A percentile compares a stretch with the other conserved stretches of the same genome.
Conservation (phyloP, 768 basidiomycete species). For the Nidularia pulvinata region DNA sequence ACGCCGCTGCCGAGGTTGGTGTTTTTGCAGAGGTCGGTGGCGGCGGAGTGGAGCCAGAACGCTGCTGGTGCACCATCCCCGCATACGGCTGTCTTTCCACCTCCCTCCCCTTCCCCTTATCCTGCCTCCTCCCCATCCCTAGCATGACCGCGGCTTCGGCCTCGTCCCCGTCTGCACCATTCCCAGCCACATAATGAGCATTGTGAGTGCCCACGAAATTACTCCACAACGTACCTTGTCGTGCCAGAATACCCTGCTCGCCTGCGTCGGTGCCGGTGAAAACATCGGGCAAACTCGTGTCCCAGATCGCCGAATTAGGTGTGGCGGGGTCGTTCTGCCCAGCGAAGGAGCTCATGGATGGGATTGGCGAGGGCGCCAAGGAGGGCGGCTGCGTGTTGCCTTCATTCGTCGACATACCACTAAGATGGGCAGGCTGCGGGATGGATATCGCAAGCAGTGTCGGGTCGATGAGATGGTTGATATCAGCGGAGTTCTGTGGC, state of each 20-base stretch:
- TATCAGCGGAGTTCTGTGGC: background rate
- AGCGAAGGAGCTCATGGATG: conserved; percentile 27
- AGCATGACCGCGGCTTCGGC: no score
- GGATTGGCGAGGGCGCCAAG: conserved; percentile 23
- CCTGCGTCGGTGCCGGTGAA: conserved; percentile 6
- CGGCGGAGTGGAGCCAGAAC: no score
- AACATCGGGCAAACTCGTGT: conserved; percentile 29
- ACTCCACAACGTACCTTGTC: conserved; percentile 21
- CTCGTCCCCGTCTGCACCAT: no score
- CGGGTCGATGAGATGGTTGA: conserved; percentile 26
- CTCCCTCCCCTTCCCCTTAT: no score
- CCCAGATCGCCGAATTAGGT: conserved; percentile 33
- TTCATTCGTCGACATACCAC: background rate
- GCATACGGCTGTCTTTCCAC: no score
- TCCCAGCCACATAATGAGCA: no score
- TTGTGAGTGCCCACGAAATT: no score
- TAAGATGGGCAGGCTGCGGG: conserved; percentile 3
- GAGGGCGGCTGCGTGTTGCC: conserved; percentile 10
- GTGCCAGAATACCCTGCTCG: conserved; percentile 3
- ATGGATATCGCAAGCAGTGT: conserved; percentile 23
- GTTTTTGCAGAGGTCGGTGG: no score
- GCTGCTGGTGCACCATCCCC: no score
- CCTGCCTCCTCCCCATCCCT: no score
- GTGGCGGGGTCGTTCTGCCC: conserved; percentile 28
- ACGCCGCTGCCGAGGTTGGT: no score